Base-by-base conservation (phyloP, 2,329 filamentous ascomycete genomes). In the Hymenoscyphus repandus region DNA sequence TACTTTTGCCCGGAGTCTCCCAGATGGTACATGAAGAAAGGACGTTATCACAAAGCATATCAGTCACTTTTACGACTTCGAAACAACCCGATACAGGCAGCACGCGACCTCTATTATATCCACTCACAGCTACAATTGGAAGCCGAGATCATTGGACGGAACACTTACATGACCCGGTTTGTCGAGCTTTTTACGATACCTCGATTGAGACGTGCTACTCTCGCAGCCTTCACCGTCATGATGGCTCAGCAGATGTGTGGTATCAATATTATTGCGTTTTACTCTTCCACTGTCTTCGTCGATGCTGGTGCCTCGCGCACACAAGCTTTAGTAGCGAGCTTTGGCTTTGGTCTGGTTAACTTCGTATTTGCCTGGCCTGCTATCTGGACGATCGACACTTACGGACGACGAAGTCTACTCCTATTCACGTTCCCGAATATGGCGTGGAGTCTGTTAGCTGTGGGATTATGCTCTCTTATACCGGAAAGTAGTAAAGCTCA, bases 191-290 rank as follows among this genome's bases (percentile, higher is more conserved):
- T 88, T 62, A 85, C 80, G 10, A 75, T 88, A 46, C 82, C 85
- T 2, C 78, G 85, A 38, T 72, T 86, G 6, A 77, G 83, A 9
- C 77, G 83, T 31, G 88, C 89, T 32, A 54, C 49, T 22, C 5
- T 53, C 11, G 42, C 88, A 2, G 84, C 87, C 0, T 86, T 83
- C 57, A 82, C 82, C 1, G 87, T 92, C 59, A 95, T 95, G 88
- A 82, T 60, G 6, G 55, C 82, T 74, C 81, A 85, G 57, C 81
- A 85, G 64, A 70, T 73, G 58, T 50, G 47, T 41, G 52, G 52
- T 4, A 54, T 54, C n/a, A 87, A 87, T 63, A 85, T 88, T 49
- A 84, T 89, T 48, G 81, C 84, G 1, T 89, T 89, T 65, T 89
- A 89, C 67, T 84, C 79, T 1, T 82, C 80, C 0, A 83, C 80